phyloP scores from a whole-genome alignment of 1,139 yeast species.

The Geotrichum restrictum region DNA sequence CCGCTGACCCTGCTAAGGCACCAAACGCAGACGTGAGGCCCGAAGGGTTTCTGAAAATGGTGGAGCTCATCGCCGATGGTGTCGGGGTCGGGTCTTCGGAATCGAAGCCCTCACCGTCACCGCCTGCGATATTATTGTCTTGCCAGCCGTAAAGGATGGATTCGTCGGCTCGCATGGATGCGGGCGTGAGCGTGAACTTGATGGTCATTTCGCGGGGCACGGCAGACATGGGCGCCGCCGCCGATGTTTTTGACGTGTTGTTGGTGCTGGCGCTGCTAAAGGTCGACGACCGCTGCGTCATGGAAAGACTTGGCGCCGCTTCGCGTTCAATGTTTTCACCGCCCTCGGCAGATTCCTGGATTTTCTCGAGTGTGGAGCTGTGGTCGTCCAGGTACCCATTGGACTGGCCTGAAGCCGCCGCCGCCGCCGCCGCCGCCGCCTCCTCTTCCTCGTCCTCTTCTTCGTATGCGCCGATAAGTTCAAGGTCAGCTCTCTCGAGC shows the following conservation, averaged over 20 bases:
- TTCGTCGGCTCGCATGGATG: slow-evolving; percentile 35
- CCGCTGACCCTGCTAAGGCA: background rate
- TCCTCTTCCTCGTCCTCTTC: no score
- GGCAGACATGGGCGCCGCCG: slow-evolving; percentile 11
- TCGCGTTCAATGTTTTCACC: no score
- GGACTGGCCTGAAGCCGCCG: background rate
- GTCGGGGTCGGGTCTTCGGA: no score
- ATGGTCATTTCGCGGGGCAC: slow-evolving; percentile 34
- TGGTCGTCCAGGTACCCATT: no score
- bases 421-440: background rate
- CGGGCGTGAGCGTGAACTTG: slow-evolving; percentile 34
- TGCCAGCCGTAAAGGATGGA: slow-evolving; percentile 36
- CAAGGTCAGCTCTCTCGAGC: slow-evolving; percentile 20
- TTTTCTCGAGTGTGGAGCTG: no score
- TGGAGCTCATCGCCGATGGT: no score
- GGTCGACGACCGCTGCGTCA: no score
- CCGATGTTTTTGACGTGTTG: background rate
- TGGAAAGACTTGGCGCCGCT: no score
- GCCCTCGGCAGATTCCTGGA: no score
- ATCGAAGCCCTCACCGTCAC: no score
- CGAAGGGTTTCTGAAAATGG: no score
- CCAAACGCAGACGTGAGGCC: background rate
- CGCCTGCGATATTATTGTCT: slow-evolving; percentile 26
- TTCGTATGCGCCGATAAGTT: background rate
- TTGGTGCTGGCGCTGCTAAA: background rate